Conservation (phyloP, 2,329 filamentous ascomycete genomes). For the Aspergillus pseudonomiae region DNA sequence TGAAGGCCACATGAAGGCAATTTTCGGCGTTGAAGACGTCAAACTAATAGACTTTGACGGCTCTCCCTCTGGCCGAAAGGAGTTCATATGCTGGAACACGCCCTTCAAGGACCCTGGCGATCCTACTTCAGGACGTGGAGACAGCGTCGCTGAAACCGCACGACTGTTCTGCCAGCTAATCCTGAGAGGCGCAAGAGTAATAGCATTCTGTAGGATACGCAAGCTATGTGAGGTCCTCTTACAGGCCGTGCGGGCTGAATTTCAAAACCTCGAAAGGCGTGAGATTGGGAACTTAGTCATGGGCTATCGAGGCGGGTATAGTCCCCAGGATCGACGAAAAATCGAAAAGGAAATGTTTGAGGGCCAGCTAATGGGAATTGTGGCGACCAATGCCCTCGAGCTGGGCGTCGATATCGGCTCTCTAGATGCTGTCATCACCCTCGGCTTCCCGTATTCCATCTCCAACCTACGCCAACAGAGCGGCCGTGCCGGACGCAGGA, state of each 20-base stretch:
- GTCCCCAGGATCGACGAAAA: constrained; percentile 79
- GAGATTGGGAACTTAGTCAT: constrained; percentile 82
- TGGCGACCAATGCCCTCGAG: constrained; percentile 91
- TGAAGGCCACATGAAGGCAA: constrained; percentile 83
- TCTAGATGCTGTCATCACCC: constrained; percentile 88
- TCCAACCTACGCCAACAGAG: constrained; percentile 94
- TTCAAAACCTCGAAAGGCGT: constrained; percentile 70
- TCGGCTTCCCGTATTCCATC: constrained; percentile 94
- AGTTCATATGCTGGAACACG: constrained; percentile 97
- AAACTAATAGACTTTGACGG: constrained; percentile 86
- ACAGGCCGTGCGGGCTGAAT: constrained; percentile 75
- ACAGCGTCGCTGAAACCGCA: constrained; percentile 82
- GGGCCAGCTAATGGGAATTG: constrained; percentile 86
- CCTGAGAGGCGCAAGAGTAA: constrained; percentile 83
- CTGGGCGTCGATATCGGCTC: constrained; percentile 94
- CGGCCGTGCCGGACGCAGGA: constrained; percentile 85
- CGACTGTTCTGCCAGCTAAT: constrained; percentile 89
- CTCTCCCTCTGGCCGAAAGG: constrained; percentile 87
- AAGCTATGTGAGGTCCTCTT: constrained; percentile 87
- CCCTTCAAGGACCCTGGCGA: constrained; percentile 89
- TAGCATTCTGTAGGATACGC: constrained; percentile 87
- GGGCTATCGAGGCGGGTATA: constrained; percentile 95
- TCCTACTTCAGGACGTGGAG: constrained; percentile 81
- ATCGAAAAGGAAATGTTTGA: constrained; percentile 98
- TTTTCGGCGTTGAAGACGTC: constrained; percentile 87